Base-by-base conservation (phyloP, 257 asterid genomes). In the Nicotiana attenuata region DNA sequence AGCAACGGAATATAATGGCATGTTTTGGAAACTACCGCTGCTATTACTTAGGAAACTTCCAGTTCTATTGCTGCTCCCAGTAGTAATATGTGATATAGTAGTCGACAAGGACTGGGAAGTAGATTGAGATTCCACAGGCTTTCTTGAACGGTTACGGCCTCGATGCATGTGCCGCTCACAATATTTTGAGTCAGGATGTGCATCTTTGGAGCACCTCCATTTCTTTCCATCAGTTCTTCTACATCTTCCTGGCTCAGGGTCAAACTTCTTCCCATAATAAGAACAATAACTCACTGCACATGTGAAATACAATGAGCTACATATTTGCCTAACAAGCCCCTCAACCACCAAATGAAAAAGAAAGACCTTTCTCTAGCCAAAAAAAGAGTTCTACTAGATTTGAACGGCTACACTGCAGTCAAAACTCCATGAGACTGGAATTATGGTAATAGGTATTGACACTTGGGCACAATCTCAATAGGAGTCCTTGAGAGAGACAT, bases 91-190 rank as follows among this genome's bases (percentile, higher is more conserved):
- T 6, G 98, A 83, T 83, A 86, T 83, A 29, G 89, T 90, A 89
- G 99, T 87, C 60, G 96, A 88, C 86, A 86, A 82, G 59, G 98
- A 87, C 92, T 89, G 98, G 84, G 95, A 86, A 83, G 90, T 88
- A 77, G 97, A 80, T 86, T 93, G 97, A 88, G 98, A 91, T 96
- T 96, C 99, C 99, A 96, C 99, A 93, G 91, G 98, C 99, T 96
- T 96, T 96, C 99, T 96, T 96, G 99, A 96, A 96, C 99, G 98
- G 97, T 94, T 93, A 84, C 99, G 98, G 90, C 99, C 99, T 17
- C 99, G 88, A 90, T 96, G 96, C 99, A 96, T 96, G 93, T 96
- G 99, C 88, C 99, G 97, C 91, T 96, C 99, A 87, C 99, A 96
- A 87, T 96, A 96, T 82, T 92, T 96, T 89, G 99, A 96, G 94